phyloP scores from a whole-genome alignment of 371 early-diverging fungal genomes.

The Lichtheimia ramosa region DNA sequence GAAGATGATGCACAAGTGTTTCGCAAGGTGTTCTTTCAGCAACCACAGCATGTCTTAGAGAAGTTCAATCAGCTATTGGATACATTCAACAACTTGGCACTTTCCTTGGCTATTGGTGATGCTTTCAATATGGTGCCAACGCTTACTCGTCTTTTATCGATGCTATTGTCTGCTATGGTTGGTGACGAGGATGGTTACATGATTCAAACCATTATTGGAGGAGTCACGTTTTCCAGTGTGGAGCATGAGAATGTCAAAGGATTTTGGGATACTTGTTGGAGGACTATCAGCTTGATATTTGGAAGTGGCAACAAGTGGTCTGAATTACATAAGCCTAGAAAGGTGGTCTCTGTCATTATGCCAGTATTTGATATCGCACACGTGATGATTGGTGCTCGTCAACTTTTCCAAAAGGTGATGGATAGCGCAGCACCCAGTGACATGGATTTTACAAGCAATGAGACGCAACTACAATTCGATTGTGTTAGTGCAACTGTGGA shows the following conservation, averaged over 20 bases:
- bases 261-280: conserved; percentile 43
- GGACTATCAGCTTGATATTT: conserved; percentile 22
- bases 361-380: conserved; percentile 31
- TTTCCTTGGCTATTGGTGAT: conserved; percentile 13
- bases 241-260: conserved; percentile 23
- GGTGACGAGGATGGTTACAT: conserved; percentile 21
- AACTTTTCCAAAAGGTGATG: conserved; percentile 24
- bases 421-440: conserved; percentile 8
- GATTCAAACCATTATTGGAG: conserved; percentile 7
- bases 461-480: conserved; percentile 12
- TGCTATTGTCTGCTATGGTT: conserved; percentile 10
- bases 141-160: conserved; percentile 6
- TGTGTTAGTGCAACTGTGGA: conserved; percentile 20
- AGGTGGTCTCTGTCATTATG: conserved; percentile 28
- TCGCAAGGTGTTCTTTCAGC: conserved; percentile 1
- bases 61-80: conserved; percentile 20
- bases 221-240: conserved; percentile 6
- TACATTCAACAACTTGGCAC: conserved; percentile 26
- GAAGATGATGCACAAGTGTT: neutral
- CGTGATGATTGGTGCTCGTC: conserved; percentile 20
- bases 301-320: conserved; percentile 36
- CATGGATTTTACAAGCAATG: conserved; percentile 2
- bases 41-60: conserved; percentile 13
- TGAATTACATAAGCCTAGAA: conserved; percentile 24
- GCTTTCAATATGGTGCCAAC: conserved; percentile 18